Evolutionary conservation across 305 asterid species (phyloP).

Genomic region (Solanum hybrid): DNA sequence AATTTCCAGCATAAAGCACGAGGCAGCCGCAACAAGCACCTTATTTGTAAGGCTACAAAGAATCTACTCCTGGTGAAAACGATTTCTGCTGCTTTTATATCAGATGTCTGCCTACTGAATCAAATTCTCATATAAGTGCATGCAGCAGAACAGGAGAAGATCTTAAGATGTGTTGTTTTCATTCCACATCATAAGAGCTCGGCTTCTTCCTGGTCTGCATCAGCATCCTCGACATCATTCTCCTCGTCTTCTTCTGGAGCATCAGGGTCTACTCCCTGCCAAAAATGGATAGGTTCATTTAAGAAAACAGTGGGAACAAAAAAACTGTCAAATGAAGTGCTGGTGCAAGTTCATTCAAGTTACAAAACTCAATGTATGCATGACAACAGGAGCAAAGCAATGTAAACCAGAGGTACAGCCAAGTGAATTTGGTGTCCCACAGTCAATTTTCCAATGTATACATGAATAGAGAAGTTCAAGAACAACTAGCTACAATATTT

Average conservation of each 20-base stretch:
- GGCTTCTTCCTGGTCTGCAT: constrained; percentile 72
- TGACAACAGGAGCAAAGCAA: neutral
- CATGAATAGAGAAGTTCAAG: neutral
- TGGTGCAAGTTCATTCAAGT: neutral
- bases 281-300: neutral
- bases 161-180: neutral
- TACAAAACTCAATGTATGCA: neutral
- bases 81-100: neutral
- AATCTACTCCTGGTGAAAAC: neutral
- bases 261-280: constrained; percentile 91
- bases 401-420: neutral
- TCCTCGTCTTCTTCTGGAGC: constrained; percentile 96
- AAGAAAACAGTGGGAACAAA: neutral
- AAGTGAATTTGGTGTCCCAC: neutral
- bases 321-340: neutral
- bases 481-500: neutral
- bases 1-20: neutral
- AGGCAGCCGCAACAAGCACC: neutral
- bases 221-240: constrained; percentile 1
- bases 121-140: neutral
- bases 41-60: neutral
- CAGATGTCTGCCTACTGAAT: neutral
- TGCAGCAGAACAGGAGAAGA: neutral
- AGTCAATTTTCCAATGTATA: neutral
- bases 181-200: constrained; percentile 41